Conservation (phyloP, 805 yeast species). For the Danielia oregonensis region DNA sequence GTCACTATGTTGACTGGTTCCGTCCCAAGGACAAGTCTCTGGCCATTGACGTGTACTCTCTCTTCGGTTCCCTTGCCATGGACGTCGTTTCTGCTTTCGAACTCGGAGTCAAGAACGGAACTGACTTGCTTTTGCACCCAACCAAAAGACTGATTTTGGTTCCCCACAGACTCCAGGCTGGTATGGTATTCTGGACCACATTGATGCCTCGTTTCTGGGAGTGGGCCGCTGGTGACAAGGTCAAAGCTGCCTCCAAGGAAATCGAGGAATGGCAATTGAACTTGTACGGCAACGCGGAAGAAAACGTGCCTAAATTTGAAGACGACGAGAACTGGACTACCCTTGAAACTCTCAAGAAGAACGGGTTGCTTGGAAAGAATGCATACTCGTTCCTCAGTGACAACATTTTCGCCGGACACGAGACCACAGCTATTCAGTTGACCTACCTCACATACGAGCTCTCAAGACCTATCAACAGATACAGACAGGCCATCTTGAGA, state of each 20-base stretch:
- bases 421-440: slow-evolving; percentile 47
- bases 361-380: slow-evolving; percentile 27
- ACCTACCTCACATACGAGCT: slow-evolving; percentile 57
- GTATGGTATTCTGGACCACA: slow-evolving; percentile 66
- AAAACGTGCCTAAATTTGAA: slow-evolving; percentile 20
- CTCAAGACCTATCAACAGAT: slow-evolving; percentile 44
- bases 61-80: slow-evolving; percentile 70
- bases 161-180: slow-evolving; percentile 46
- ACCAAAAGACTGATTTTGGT: slow-evolving; percentile 37
- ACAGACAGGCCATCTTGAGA: slow-evolving; percentile 45
- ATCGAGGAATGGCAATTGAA: slow-evolving; percentile 47
- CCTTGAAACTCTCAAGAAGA: slow-evolving; percentile 30
- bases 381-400: slow-evolving; percentile 47
- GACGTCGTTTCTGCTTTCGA: slow-evolving; percentile 63
- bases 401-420: slow-evolving; percentile 75
- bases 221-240: slow-evolving; percentile 41
- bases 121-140: slow-evolving; percentile 41
- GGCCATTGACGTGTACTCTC: slow-evolving; percentile 50
- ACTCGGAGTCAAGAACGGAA: slow-evolving; percentile 48
- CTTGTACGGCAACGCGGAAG: slow-evolving; percentile 33
- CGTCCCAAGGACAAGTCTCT: slow-evolving; percentile 26
- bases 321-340: slow-evolving; percentile 25
- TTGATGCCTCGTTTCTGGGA: slow-evolving; percentile 52
- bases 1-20: slow-evolving; percentile 33
- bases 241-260: slow-evolving; percentile 33